Evolutionary conservation across 345 rosid species (phyloP).

Genomic region (Eucalyptus pauciflora): DNA sequence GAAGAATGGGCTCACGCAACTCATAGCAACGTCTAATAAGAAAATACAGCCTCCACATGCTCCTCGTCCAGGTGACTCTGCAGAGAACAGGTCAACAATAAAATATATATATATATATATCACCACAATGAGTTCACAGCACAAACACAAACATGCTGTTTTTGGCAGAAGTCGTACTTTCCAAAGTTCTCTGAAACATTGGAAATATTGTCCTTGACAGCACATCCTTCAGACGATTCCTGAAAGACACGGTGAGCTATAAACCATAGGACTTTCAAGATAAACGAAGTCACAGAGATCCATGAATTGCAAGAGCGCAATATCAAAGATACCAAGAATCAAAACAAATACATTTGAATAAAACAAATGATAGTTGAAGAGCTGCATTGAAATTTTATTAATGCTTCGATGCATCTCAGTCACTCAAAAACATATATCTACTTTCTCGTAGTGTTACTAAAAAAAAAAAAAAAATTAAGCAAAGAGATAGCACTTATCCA

Average conservation of each 20-base stretch:
- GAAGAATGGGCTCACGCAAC: conserved; percentile 89
- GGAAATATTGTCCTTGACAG: neutral
- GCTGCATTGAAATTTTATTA: neutral
- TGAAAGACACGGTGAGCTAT: neutral
- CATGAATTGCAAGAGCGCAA: neutral
- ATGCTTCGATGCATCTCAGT: neutral
- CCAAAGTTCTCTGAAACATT: neutral
- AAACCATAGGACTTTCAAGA: neutral
- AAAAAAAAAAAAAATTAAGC: neutral
- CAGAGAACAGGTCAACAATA: neutral
- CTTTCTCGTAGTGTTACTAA: neutral
- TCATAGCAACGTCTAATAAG: conserved; percentile 71
- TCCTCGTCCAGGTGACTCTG: conserved; percentile 67
- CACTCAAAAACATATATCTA: neutral
- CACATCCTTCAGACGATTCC: conserved; percentile 29
- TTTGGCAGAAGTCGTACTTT: neutral
- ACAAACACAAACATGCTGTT: neutral
- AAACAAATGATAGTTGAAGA: neutral
- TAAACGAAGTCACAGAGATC: neutral
- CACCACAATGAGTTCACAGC: neutral
- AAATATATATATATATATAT: neutral
- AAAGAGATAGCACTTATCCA: neutral
- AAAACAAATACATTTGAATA: conserved; percentile 20
- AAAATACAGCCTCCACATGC: conserved; percentile 78
- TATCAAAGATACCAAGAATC: neutral